These are phyloP conservation scores for Volvariella surrecta DNA, from an alignment of 1,284 basidiomycete species.

Conservation along the genomic window DNA sequence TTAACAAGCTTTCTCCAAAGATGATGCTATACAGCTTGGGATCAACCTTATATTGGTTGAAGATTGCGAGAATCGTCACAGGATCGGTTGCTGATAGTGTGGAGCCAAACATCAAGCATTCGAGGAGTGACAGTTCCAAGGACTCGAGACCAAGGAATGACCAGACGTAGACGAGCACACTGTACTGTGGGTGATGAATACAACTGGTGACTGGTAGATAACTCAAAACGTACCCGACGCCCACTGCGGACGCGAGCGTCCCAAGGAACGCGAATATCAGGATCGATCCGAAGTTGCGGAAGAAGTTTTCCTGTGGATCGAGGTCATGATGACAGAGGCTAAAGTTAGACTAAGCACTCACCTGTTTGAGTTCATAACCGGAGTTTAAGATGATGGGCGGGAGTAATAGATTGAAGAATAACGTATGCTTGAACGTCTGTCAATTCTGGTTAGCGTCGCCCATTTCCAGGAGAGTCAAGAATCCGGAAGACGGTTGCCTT, in stretches of 20 bases:
- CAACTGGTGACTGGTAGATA: not conserved
- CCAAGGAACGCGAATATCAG: slow-evolving; percentile 94
- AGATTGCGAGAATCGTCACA: slow-evolving; percentile 97
- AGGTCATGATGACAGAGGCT: slow-evolving; percentile 1
- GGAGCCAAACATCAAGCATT: slow-evolving; percentile 95
- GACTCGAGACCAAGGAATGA: slow-evolving; percentile 88
- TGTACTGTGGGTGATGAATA: slow-evolving; percentile 43
- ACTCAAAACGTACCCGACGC: slow-evolving; percentile 72
- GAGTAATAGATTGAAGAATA: slow-evolving; percentile 96
- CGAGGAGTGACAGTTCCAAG: slow-evolving; percentile 72
- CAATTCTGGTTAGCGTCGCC: not conserved
- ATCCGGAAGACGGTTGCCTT: too few species aligned
- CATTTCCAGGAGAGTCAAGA: too few species aligned
- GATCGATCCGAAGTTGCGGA: slow-evolving; percentile 95
- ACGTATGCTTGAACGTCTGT: slow-evolving; percentile 92
- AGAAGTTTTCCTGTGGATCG: slow-evolving; percentile 81
- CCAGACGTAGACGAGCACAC: slow-evolving; percentile 93
- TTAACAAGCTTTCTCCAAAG: slow-evolving; percentile 94
- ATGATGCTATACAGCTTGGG: slow-evolving; percentile 97
- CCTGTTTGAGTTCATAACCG: slow-evolving; percentile 96
- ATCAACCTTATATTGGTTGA: slow-evolving; percentile 98
- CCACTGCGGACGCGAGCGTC: slow-evolving; percentile 95
- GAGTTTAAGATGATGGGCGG: slow-evolving; percentile 98
- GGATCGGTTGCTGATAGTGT: slow-evolving; percentile 97
- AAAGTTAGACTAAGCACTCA: slow-evolving; percentile 20